phyloP scores from a whole-genome alignment of 139 green algal species.

The Edaphochlamys debaryana region DNA sequence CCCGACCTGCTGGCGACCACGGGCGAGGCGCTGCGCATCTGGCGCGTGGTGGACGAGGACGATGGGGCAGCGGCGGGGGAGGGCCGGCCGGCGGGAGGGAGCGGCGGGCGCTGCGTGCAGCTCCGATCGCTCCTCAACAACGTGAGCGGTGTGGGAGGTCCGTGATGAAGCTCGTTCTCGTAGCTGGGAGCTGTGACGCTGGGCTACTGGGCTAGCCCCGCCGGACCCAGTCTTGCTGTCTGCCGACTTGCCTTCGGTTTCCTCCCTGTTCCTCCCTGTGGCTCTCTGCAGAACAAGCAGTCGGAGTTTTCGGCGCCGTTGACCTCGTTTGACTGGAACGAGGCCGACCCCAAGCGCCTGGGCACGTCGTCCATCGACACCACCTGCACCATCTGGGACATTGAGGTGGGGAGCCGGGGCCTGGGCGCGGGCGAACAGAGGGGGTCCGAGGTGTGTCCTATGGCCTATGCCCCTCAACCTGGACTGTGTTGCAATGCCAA shows the following conservation, averaged over 20 bases:
- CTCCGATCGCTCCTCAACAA: conserved; percentile 83
- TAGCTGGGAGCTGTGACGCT: too few species aligned
- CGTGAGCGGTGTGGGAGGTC: conserved; percentile 39
- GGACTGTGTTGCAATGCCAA: too few species aligned
- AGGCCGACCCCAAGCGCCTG: conserved; percentile 85
- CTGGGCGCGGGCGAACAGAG: too few species aligned
- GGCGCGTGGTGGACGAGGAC: conserved; percentile 78
- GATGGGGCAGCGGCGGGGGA: conserved; percentile 50
- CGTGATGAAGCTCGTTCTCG: too few species aligned
- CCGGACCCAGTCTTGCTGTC: too few species aligned
- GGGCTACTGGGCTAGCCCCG: not conserved
- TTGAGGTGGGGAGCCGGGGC: conserved; percentile 88
- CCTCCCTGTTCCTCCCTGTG: too few species aligned
- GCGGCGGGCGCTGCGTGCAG: conserved; percentile 62
- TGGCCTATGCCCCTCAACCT: too few species aligned
- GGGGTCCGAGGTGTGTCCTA: too few species aligned
- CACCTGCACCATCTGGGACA: conserved; percentile 98
- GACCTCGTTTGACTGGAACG: conserved; percentile 99
- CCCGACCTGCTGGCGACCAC: conserved; percentile 93
- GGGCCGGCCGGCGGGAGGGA: too few species aligned
- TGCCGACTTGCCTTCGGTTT: too few species aligned
- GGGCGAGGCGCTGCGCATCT: conserved; percentile 93
- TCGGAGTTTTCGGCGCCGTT: conserved; percentile 92
- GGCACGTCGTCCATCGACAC: conserved; percentile 96
- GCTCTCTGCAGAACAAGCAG: conserved; percentile 86